These are phyloP conservation scores for Naganishia antarctica DNA, from an alignment of 768 basidiomycete genomes.

Conservation along the genomic window DNA sequence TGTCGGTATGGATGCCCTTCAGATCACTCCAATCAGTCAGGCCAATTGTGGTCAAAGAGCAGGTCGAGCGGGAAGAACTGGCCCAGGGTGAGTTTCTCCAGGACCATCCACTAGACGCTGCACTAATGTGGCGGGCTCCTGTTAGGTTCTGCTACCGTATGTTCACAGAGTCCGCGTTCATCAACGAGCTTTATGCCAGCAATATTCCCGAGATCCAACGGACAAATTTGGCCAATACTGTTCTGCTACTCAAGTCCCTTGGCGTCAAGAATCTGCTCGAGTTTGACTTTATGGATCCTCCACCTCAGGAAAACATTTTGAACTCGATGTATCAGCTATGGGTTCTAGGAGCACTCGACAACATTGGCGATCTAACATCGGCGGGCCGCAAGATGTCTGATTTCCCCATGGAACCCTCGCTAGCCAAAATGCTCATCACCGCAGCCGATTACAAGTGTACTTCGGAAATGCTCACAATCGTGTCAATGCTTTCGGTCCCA, in stretches of 20 bases:
- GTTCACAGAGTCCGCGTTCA: conserved; percentile 93
- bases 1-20: conserved; percentile 97
- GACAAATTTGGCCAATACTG: conserved; percentile 95
- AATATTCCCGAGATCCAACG: conserved; percentile 98
- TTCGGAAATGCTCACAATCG: conserved; percentile 93
- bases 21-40: conserved; percentile 98
- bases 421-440: conserved; percentile 97
- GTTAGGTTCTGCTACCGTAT: conserved; percentile 89
- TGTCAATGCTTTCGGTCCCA: conserved; percentile 97
- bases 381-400: conserved; percentile 96
- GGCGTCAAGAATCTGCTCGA: conserved; percentile 96
- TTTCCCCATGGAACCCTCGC: conserved; percentile 98
- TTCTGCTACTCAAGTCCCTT: conserved; percentile 84
- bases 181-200: conserved; percentile 90
- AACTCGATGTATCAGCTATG: conserved; percentile 99
- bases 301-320: conserved; percentile 94
- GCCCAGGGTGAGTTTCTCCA: conserved; percentile 67
- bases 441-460: conserved; percentile 92
- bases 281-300: conserved; percentile 99
- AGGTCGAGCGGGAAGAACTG: conserved; percentile 93
- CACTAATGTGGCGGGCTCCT: conserved; percentile 22
- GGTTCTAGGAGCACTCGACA: conserved; percentile 96
- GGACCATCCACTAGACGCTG: background rate
- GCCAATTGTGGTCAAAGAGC: conserved; percentile 95
- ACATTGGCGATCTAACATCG: conserved; percentile 89